Evolutionary conservation across 2,329 filamentous ascomycete species (phyloP), one percentile per base, ranked within the genome.

Genomic region (Aspergillus proliferans): DNA sequence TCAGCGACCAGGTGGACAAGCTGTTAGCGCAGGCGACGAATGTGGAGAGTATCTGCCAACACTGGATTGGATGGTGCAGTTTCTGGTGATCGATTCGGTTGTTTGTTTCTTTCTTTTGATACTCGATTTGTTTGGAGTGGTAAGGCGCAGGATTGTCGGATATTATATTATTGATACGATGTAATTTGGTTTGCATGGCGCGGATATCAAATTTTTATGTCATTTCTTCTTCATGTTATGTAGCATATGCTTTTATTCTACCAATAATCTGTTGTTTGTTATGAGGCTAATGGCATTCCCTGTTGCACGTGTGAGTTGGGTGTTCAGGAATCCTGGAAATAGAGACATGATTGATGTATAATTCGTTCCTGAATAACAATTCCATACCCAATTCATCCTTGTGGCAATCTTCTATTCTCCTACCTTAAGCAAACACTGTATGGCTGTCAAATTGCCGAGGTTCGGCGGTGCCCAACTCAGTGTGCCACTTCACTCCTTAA

Each of bases 31-130:
- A 98, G 75, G 93, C 93, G 19, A 98, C 93, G 6, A 96, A 93
- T 65, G 77, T 97, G 60, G 93, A 97, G 79, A 97, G 97, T 68
- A 76, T 98, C 53, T 98, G 93, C 68, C 93, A 97, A 76, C 93
- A 97, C 75, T 98, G 96, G 69, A 95, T 97, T 61, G 93, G 93
- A 55, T 97, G 92, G 92, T 97, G 92, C 73, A 94, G 88, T 71
- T 97, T 96, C 79, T 97, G 92, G 92, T 97, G 71, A 63, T 54
- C 43, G 45, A 39, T 47, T 8, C 26, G 50, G 51, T 19, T 45
- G 6, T 28, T 39, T 42, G 5, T n/a, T 34, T 24, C 6, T 48
- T 43, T 48, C 42, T 43, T 43, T 43, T 47, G n/a, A 39, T 48
- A 9, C 19, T 42, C 24, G 26, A 28, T 53, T 49, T 49, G 22